Percentiles rank a stretch among this genome's conserved stretches.
Evolutionary conservation across 2,329 filamentous ascomycete genomes (phyloP).

Genomic region (Claviceps sp.): DNA sequence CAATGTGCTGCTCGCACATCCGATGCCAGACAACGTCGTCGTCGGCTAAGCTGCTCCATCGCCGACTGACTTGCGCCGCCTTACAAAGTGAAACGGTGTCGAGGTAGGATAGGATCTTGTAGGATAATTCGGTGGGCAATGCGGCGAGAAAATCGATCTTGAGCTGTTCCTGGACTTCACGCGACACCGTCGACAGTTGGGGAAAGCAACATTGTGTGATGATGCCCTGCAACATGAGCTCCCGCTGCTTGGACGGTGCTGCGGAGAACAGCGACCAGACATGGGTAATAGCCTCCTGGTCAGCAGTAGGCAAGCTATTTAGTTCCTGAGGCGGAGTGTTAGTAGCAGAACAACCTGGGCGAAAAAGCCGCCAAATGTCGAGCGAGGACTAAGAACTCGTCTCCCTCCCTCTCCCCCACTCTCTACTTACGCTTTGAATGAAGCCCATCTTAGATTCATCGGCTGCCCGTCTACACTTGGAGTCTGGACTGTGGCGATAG

Average conservation of each 20-base stretch:
- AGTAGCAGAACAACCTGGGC: not conserved
- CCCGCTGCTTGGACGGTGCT: slow-evolving; percentile 82
- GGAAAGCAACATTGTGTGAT: slow-evolving; percentile 96
- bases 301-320: slow-evolving; percentile 63
- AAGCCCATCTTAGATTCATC: slow-evolving; percentile 95
- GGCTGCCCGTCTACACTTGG: slow-evolving; percentile 82
- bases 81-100: slow-evolving; percentile 93
- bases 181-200: slow-evolving; percentile 83
- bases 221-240: slow-evolving; percentile 92
- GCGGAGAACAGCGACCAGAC: slow-evolving; percentile 98
- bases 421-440: slow-evolving; percentile 60
- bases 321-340: slow-evolving; percentile 48
- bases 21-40: slow-evolving; percentile 94
- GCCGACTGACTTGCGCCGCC: slow-evolving; percentile 80
- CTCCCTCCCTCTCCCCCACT: not conserved
- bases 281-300: slow-evolving; percentile 91
- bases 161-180: slow-evolving; percentile 83
- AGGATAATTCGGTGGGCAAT: slow-evolving; percentile 77
- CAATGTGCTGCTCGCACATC: slow-evolving; percentile 96
- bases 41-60: slow-evolving; percentile 83
- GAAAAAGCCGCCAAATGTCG: not conserved
- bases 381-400: not conserved
- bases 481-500: slow-evolving; percentile 86
- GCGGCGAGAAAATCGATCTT: slow-evolving; percentile 94
- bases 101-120: slow-evolving; percentile 84